A percentile compares a stretch with the other conserved stretches of the same genome.
Evolutionary conservation across 2,329 filamentous ascomycete genomes (phyloP).

Genomic region (Waltergamsia citrina): DNA sequence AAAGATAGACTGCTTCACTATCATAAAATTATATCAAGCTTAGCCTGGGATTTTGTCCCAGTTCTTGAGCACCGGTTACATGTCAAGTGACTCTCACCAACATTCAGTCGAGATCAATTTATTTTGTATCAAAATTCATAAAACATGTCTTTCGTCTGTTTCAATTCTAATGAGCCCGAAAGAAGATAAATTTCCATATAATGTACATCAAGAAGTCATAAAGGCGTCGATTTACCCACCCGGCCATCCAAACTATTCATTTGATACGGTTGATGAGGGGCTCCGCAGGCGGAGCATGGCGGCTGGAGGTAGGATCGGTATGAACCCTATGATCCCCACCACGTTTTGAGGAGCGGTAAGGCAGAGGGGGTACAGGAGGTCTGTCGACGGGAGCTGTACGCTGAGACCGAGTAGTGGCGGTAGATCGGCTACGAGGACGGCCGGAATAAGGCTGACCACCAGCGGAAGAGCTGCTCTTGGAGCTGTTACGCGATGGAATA

Average conservation of each 20-base stretch:
- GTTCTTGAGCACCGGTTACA: too few species aligned
- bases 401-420: not conserved
- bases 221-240: not conserved
- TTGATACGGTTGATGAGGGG: conserved; percentile 7
- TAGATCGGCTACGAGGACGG: not conserved
- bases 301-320: conserved; percentile 1
- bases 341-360: conserved; percentile 5
- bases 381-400: not conserved
- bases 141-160: too few species aligned
- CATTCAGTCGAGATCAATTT: too few species aligned
- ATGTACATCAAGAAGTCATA: conserved; percentile 1
- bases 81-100: too few species aligned
- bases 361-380: conserved; percentile 9
- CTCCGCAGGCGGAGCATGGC: conserved; percentile 2
- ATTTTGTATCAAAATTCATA: too few species aligned
- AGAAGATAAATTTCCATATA: not conserved
- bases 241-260: conserved; percentile 3
- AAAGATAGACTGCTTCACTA: too few species aligned
- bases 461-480: not conserved
- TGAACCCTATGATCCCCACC: conserved; percentile 1
- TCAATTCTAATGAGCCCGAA: too few species aligned
- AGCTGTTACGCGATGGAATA: conserved; percentile 1
- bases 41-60: too few species aligned
- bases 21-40: too few species aligned
- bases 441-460: not conserved